These are phyloP conservation scores for Pleurotus ostreatus DNA, from an alignment of 768 basidiomycete genomes.

Conservation along the genomic window DNA sequence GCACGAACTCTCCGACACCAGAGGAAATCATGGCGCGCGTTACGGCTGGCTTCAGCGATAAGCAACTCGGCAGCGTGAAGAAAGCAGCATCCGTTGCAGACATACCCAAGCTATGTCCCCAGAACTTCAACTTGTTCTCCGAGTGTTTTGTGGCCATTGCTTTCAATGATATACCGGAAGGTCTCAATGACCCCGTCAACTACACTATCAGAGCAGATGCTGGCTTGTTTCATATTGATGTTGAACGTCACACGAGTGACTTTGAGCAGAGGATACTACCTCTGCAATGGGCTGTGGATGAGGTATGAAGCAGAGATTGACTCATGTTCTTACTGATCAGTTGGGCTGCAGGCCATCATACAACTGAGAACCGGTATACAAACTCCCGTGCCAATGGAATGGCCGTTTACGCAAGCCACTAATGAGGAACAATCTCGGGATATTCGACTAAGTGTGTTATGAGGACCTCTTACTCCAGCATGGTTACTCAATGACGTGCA, in stretches of 20 bases:
- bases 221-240: slow-evolving; percentile 63
- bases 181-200: slow-evolving; percentile 38
- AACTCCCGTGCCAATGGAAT: slow-evolving; percentile 59
- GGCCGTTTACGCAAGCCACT: slow-evolving; percentile 68
- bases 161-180: slow-evolving; percentile 53
- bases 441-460: slow-evolving; percentile 51
- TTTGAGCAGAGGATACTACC: slow-evolving; percentile 67
- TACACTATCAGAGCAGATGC: slow-evolving; percentile 71
- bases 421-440: slow-evolving; percentile 56
- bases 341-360: slow-evolving; percentile 56
- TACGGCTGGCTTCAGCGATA: slow-evolving; percentile 43
- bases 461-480: background rate
- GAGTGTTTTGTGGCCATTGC: slow-evolving; percentile 66
- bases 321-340: no score
- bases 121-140: slow-evolving; percentile 70
- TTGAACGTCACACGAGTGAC: slow-evolving; percentile 60
- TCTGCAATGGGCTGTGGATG: slow-evolving; percentile 74
- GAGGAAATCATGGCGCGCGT: slow-evolving; percentile 57
- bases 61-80: slow-evolving; percentile 46
- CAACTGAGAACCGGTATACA: slow-evolving; percentile 56
- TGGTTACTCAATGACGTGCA: background rate
- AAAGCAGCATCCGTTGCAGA: slow-evolving; percentile 42
- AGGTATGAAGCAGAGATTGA: slow-evolving; percentile 32
- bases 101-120: slow-evolving; percentile 57
- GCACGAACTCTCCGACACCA: slow-evolving; percentile 50